Percentiles rank a stretch among this genome's conserved stretches.
Evolutionary conservation across 495 filamentous ascomycete genomes (phyloP).

Genomic region (Podospora pseudopauciseta): DNA sequence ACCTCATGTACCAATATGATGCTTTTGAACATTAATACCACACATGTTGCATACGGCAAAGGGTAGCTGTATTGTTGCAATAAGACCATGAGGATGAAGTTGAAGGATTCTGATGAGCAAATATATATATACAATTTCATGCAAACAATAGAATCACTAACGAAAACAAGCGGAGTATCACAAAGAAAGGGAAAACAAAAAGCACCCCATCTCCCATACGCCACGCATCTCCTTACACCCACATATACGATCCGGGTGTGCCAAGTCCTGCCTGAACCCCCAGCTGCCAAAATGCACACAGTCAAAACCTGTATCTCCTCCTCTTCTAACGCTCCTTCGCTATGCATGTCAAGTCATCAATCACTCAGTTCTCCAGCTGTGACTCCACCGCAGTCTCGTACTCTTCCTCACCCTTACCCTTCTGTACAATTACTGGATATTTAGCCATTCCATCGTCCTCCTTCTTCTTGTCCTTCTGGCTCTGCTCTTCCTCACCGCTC

Average conservation of each 20-base stretch:
- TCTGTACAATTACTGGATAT: slow-evolving; percentile 35
- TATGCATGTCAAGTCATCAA: slow-evolving; percentile 1
- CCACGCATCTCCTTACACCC: no score
- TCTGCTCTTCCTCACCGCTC: slow-evolving; percentile 9
- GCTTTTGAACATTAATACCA: neutral
- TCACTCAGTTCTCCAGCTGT: slow-evolving; percentile 8
- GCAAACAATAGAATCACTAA: neutral
- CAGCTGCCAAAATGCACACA: neutral
- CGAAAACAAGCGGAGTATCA: neutral
- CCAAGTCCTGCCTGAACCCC: neutral
- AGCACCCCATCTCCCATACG: neutral
- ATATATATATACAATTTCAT: neutral
- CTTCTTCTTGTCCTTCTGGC: slow-evolving; percentile 20
- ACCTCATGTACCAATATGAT: neutral
- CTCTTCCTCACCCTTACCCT: slow-evolving; percentile 37
- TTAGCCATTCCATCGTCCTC: slow-evolving; percentile 25
- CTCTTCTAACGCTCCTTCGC: neutral
- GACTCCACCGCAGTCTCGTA: slow-evolving; percentile 35
- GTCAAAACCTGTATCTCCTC: neutral
- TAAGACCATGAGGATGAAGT: neutral
- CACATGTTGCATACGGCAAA: neutral
- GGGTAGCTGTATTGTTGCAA: neutral
- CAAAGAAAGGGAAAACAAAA: neutral
- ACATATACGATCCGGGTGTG: neutral
- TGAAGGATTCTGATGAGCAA: no score